Base-by-base conservation (phyloP, 306 rosid genomes). In the Prinsepia uniflora region DNA sequence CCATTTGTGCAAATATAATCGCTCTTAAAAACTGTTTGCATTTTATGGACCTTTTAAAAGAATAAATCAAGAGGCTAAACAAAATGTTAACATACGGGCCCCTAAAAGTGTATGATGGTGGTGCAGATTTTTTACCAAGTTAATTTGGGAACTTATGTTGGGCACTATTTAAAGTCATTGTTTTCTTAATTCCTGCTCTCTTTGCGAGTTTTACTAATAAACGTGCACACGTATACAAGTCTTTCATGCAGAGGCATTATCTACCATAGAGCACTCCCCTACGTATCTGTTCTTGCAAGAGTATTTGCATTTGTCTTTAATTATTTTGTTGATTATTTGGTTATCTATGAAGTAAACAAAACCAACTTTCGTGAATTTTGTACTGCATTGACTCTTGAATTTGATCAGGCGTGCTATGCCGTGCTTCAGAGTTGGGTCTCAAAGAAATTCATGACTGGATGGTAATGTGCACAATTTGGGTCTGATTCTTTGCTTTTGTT, bases 341-440 rank as follows among this genome's bases (percentile, higher is more conserved):
- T 52, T 39, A 7, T 47, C 13, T 6, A 34, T 71, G 15, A 44
- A 61, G 45, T 62, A 36, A 47, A 34, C 50, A 39, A 59, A 47
- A 56, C 30, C 42, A 8, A 2, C 15, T 34, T 7, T 57, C 39
- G 14, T 73, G 55, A 63, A 10, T 43, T 4, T 57, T 44, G 8
- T 19, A 54, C 30, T 7, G 10, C 36, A 24, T 34, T 69, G 62
- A 72, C 58, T 19, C 47, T 75, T 57, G 76, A 34, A 47, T 68
- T 57, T 55, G 42, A 45, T 67, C 81, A 82, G 86, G 86, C 86
- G 18, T 82, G 86, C 81, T 82, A 82, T 79, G 86, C 86, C 48
- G 86, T 82, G 50, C 86, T 82, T 47, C 86, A 72, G 56, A 82
- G 86, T 79, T 82, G 86, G 86, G 81, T 79, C 24, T 82, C 86